These are phyloP conservation scores for Agaricus bisporus DNA, from an alignment of 768 basidiomycete species.

Conservation along the genomic window DNA sequence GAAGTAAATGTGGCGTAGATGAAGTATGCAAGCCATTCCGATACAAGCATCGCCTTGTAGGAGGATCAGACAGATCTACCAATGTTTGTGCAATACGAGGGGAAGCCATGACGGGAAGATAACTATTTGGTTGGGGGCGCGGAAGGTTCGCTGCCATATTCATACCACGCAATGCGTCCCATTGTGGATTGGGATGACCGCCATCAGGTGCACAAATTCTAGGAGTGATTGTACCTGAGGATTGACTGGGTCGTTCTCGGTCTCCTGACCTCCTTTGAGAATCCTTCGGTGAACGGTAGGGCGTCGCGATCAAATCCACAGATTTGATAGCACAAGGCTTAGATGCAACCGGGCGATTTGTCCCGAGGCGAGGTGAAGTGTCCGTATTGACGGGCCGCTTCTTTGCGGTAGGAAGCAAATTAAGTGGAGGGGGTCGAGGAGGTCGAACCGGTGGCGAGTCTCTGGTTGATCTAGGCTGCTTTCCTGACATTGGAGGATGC, in stretches of 20 bases:
- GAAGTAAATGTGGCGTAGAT: slow-evolving; percentile 13
- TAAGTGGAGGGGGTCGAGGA: slow-evolving; percentile 13
- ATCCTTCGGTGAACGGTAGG: background rate
- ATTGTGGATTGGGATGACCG: background rate
- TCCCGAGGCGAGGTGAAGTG: background rate
- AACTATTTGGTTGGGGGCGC: background rate
- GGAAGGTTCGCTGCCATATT: background rate
- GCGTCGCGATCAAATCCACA: background rate
- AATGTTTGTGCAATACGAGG: background rate
- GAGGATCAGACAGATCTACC: slow-evolving; percentile 1
- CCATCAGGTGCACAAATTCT: background rate
- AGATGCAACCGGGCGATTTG: slow-evolving; percentile 1
- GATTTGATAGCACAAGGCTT: slow-evolving; percentile 1
- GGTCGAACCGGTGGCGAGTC: slow-evolving; percentile 14
- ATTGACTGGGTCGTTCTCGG: background rate
- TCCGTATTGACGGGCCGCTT: slow-evolving; percentile 7
- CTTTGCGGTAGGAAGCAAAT: background rate
- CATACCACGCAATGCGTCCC: background rate
- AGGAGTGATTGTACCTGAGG: slow-evolving; percentile 1
- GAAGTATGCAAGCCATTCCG: background rate
- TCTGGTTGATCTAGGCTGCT: slow-evolving; percentile 9
- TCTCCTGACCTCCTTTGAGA: background rate
- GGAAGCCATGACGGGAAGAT: background rate
- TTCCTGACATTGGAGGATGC: slow-evolving; percentile 12
- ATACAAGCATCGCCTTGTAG: background rate